Base-by-base conservation (phyloP, 2,329 filamentous ascomycete genomes). In the Massarina eburnea region DNA sequence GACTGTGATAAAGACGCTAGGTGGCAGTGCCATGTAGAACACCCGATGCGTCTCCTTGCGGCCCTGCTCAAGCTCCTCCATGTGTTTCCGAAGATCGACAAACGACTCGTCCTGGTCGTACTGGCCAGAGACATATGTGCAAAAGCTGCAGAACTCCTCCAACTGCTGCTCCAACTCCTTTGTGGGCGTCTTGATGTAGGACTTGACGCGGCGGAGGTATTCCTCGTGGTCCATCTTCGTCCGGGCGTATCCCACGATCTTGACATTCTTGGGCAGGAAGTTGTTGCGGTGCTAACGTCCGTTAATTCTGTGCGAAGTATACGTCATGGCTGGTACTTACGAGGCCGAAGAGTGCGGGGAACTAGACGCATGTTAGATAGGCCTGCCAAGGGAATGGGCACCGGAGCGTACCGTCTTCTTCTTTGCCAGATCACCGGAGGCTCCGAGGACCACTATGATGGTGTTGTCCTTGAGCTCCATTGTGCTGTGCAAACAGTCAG, bases 171-270 rank as follows among this genome's bases (percentile, higher is more conserved):
- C 91, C 60, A 95, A 85, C 63, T 97, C 94, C 79, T 96, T 95
- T 60, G 92, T 96, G 14, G 94, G 94, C 14, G 91, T 94, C 83
- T 99, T 97, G 79, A 99, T 99, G 78, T 96, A 95, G 50, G 91
- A 96, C 76, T 88, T 92, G 75, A 99, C 91, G 60, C 94, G 84
- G 76, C 86, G 89, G 70, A 97, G 81, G 78, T 89, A 97, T 74
- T 99, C 94, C 55, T 90, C 85, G 67, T 92, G 91, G 77, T 97
- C 91, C 94, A 99, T 99, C 81, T 96, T 96, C 62, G 94, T 99
- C 71, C 94, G 86, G 64, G 94, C 94, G 89, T 99, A 99, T 79
- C 94, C 94, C 66, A 99, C 85, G 71, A 99, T 96, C 74, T 85
- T 89, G 75, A 96, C 91, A 74, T 95, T 91, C 76, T 95, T 95